Conservation (phyloP, 1,139 yeast species). For the Casaregolazyma lundiana region DNA sequence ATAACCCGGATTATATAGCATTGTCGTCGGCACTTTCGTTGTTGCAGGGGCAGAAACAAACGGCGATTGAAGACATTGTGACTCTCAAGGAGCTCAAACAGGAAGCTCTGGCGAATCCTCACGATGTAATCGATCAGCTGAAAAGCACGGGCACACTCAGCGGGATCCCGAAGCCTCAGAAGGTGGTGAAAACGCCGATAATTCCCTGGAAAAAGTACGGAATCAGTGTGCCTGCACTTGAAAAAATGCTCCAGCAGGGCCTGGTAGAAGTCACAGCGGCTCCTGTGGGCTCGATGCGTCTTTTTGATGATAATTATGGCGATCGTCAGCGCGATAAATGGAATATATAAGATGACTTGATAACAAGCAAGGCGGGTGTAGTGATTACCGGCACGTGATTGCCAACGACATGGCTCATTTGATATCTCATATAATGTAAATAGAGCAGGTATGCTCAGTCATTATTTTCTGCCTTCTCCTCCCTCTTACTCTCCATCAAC, state of each 20-base stretch:
- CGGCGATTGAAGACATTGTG: slow-evolving; percentile 26
- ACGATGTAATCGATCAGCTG: slow-evolving; percentile 21
- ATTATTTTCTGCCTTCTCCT: background rate
- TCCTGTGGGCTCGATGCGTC: slow-evolving; percentile 14
- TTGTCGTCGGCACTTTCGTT: slow-evolving; percentile 28
- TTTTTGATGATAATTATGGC: slow-evolving; percentile 15
- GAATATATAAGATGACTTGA: slow-evolving; percentile 70
- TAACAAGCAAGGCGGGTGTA: too few relatives aligned
- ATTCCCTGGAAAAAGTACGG: slow-evolving; percentile 28
- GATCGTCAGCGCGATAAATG: slow-evolving; percentile 3
- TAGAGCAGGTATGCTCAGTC: too few relatives aligned
- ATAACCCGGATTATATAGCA: slow-evolving; percentile 32
- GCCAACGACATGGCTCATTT: too few relatives aligned
- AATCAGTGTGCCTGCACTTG: slow-evolving; percentile 14
- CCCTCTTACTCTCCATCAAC: slow-evolving; percentile 26
- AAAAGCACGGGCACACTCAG: slow-evolving; percentile 18
- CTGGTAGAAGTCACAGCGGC: slow-evolving; percentile 10
- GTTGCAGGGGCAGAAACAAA: slow-evolving; percentile 24
- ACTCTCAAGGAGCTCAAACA: slow-evolving; percentile 23
- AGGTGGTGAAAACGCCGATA: slow-evolving; percentile 25
- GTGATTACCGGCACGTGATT: too few relatives aligned
- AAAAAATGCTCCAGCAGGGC: slow-evolving; percentile 11
- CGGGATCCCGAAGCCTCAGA: slow-evolving; percentile 25
- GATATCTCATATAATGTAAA: too few relatives aligned
- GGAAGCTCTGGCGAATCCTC: slow-evolving; percentile 28